These are phyloP conservation scores for Populus tremula DNA, from an alignment of 345 rosid species.

Conservation along the genomic window DNA sequence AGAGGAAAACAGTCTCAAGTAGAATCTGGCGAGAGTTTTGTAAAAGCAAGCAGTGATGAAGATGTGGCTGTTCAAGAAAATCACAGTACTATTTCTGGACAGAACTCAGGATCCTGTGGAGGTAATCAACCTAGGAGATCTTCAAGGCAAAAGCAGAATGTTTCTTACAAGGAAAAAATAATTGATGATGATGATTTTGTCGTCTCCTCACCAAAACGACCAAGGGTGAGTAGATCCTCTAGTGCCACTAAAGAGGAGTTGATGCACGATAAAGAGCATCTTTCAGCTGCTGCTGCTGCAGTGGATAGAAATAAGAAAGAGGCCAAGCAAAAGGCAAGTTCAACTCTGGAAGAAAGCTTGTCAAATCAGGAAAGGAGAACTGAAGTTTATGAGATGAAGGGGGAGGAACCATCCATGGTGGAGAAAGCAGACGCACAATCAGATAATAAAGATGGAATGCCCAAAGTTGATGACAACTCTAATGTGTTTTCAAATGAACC, in stretches of 20 bases:
- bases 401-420: conserved; percentile 20
- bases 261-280: conserved; percentile 8
- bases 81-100: conserved; percentile 16
- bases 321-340: conserved; percentile 25
- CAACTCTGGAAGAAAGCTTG: conserved; percentile 24
- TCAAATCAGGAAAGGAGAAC: conserved; percentile 24
- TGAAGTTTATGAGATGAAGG: conserved; percentile 22
- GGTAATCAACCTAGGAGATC: conserved; percentile 43
- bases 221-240: conserved; percentile 27
- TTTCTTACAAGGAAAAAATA: conserved; percentile 33
- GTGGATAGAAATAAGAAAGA: conserved; percentile 15
- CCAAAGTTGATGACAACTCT: conserved; percentile 18
- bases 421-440: background rate
- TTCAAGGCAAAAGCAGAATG: conserved; percentile 43
- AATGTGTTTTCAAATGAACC: background rate
- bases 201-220: conserved; percentile 29
- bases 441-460: conserved; percentile 17
- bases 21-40: conserved; percentile 39
- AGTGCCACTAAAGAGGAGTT: conserved; percentile 17
- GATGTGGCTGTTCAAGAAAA: conserved; percentile 26
- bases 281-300: conserved; percentile 25
- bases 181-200: conserved; percentile 32
- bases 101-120: conserved; percentile 18
- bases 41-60: conserved; percentile 26
- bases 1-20: conserved; percentile 34